These are phyloP conservation scores for Cryphonectria naterciae DNA, from an alignment of 2,329 filamentous ascomycete genomes.

Conservation along the genomic window DNA sequence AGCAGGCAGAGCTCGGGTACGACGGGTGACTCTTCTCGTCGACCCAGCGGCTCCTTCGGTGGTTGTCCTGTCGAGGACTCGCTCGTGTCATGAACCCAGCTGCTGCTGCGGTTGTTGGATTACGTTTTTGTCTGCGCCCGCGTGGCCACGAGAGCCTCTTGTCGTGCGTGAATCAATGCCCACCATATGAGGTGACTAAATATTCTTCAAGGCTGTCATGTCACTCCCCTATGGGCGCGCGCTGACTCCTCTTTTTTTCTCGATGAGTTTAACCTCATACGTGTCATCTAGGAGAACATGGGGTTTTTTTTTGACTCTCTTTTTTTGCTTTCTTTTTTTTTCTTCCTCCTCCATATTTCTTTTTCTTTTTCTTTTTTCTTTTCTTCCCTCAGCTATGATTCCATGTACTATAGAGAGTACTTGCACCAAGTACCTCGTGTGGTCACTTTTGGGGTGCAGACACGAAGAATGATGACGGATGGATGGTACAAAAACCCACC, in stretches of 20 bases:
- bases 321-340: background rate
- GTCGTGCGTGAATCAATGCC: background rate
- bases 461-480: background rate
- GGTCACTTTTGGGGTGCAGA: background rate
- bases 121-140: background rate
- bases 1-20: background rate
- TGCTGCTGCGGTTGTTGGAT: background rate
- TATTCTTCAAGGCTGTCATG: background rate
- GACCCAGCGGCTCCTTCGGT: background rate
- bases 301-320: background rate
- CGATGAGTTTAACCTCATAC: too few relatives aligned
- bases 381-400: background rate
- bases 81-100: background rate
- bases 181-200: background rate
- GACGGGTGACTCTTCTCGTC: background rate
- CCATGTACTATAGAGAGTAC: background rate
- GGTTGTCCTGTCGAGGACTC: background rate
- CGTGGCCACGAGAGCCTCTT: conserved; percentile 8
- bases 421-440: background rate
- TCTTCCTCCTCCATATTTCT: background rate
- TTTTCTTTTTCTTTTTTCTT: background rate
- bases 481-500: background rate
- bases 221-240: background rate
- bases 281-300: too few relatives aligned
- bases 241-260: background rate